Evolutionary conservation across 1,284 basidiomycete genomes (phyloP).

Genomic region (Cryptococcus sp.): DNA sequence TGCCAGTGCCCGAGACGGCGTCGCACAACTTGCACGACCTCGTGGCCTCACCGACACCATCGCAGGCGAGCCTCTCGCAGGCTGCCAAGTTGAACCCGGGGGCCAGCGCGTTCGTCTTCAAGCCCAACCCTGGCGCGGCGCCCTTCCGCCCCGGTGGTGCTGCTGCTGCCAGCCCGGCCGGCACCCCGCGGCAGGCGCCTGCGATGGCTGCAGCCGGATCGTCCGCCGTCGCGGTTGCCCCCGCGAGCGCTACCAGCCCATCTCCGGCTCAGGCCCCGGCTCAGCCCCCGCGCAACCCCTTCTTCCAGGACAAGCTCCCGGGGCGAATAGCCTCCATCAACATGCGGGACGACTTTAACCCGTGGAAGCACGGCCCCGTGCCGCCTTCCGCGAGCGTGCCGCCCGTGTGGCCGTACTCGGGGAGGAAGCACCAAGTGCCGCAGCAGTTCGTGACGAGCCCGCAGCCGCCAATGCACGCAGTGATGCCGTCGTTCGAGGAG

Average conservation of each 20-base stretch:
- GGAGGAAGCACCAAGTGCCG: conserved; percentile 69
- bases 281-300: conserved; percentile 59
- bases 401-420: conserved; percentile 79
- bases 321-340: conserved; percentile 74
- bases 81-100: conserved; percentile 67
- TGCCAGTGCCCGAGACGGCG: conserved; percentile 41
- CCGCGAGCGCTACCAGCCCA: no score
- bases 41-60: conserved; percentile 53
- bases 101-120: conserved; percentile 64
- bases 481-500: conserved; percentile 22
- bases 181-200: conserved; percentile 13
- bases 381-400: conserved; percentile 65
- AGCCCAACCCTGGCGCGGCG: conserved; percentile 55
- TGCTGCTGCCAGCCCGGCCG: conserved; percentile 26
- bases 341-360: conserved; percentile 91
- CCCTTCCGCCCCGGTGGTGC: conserved; percentile 51
- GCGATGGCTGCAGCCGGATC: conserved; percentile 32
- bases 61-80: conserved; percentile 30
- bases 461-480: conserved; percentile 17
- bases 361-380: conserved; percentile 77
- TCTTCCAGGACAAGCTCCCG: conserved; percentile 71
- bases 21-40: conserved; percentile 28
- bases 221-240: conserved; percentile 47
- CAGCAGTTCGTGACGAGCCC: conserved; percentile 57
- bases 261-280: neutral